Conservation (phyloP, 2,329 filamentous ascomycete genomes). For the Trichoderma asperellum region DNA sequence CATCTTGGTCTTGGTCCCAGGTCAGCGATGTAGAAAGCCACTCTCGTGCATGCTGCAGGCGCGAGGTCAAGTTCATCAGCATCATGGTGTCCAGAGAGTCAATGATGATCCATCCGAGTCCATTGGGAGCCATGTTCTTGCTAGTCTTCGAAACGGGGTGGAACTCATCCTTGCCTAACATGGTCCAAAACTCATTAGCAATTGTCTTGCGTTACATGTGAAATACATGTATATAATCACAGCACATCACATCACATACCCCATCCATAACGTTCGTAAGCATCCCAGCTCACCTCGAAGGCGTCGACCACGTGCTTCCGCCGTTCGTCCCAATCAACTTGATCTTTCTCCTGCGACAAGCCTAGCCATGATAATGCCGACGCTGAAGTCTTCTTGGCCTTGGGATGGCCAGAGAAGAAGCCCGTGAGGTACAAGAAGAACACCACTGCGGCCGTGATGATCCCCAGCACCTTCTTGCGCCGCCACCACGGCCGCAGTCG, state of each 20-base stretch:
- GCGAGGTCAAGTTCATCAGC: constrained; percentile 92
- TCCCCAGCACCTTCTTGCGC: constrained; percentile 62
- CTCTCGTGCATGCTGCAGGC: constrained; percentile 80
- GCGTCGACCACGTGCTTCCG: constrained; percentile 84
- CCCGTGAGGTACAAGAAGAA: constrained; percentile 72
- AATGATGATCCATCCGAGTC: constrained; percentile 97
- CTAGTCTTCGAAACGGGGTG: constrained; percentile 80
- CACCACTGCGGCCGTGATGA: constrained; percentile 59
- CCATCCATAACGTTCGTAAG: constrained; percentile 92
- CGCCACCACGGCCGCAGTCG: constrained; percentile 63
- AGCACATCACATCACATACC: constrained; percentile 58
- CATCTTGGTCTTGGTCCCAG: constrained; percentile 92
- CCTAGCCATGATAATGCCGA: constrained; percentile 63
- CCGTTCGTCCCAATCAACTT: constrained; percentile 75
- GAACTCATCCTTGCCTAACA: constrained; percentile 78
- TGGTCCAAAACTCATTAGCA: neutral
- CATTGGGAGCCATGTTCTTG: constrained; percentile 81
- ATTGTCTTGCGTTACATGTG: neutral
- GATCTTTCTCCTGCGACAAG: constrained; percentile 50
- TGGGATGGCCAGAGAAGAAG: constrained; percentile 51
- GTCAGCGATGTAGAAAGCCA: constrained; percentile 83
- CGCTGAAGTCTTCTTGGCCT: constrained; percentile 44
- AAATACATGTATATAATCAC: neutral
- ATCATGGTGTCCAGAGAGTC: constrained; percentile 96
- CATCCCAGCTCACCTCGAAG: constrained; percentile 89